Evolutionary conservation across 768 basidiomycete genomes (phyloP).

Genomic region (Scleroderma bovista): DNA sequence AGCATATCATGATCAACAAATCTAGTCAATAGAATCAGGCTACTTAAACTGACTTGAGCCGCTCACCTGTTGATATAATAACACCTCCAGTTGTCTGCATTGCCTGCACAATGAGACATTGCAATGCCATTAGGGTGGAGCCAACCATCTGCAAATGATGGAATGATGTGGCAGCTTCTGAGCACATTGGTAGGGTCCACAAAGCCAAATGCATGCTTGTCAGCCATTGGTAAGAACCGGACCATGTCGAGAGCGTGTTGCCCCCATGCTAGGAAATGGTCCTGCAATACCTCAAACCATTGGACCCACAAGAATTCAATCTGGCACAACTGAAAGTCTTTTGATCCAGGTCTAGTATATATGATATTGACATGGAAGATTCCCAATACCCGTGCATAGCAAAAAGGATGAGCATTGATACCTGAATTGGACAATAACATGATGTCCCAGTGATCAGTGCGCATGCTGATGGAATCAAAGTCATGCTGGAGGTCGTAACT

Average conservation of each 20-base stretch:
- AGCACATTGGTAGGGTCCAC: conserved; percentile 1
- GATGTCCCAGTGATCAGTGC: conserved; percentile 33
- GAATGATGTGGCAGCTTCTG: not conserved
- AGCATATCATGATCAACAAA: conserved; percentile 5
- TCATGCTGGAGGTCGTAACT: conserved; percentile 21
- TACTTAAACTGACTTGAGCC: too few relatives aligned
- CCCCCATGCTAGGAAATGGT: not conserved
- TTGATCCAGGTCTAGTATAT: not conserved
- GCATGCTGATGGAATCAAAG: conserved; percentile 25
- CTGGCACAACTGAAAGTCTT: not conserved
- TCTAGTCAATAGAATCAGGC: not conserved
- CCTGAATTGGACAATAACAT: conserved; percentile 19
- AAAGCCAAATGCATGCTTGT: not conserved
- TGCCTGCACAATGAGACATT: too few relatives aligned
- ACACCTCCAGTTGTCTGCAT: too few relatives aligned
- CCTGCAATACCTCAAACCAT: not conserved
- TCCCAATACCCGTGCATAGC: not conserved
- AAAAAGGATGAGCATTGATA: conserved; percentile 17
- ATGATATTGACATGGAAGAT: not conserved
- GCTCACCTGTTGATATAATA: too few relatives aligned
- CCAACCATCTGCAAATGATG: not conserved
- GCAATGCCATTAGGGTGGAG: not conserved
- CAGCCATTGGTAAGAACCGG: not conserved
- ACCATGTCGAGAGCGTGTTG: not conserved
- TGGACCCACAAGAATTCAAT: conserved; percentile 2